A percentile compares a stretch with the other conserved stretches of the same genome.
Evolutionary conservation across 108 stramenopile genomes (phyloP).

Genomic region (Nitzschia sp.): DNA sequence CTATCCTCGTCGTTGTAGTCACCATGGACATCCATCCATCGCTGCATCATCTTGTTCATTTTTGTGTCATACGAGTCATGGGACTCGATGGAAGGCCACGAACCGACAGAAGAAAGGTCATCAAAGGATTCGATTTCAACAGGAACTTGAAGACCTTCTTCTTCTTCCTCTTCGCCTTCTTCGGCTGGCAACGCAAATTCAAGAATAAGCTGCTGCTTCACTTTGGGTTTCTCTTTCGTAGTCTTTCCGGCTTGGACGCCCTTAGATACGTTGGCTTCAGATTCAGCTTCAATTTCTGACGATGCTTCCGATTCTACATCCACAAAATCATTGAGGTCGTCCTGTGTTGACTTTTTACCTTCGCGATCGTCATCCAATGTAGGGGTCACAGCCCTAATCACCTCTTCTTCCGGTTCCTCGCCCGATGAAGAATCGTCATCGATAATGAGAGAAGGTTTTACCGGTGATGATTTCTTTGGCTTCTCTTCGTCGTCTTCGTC

Average conservation of each 20-base stretch:
- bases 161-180: slow-evolving; percentile 9
- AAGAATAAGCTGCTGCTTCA: slow-evolving; percentile 10
- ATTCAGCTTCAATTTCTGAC: neutral
- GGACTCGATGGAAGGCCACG: slow-evolving; percentile 27
- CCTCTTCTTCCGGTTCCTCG: neutral
- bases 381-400: neutral
- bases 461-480: neutral
- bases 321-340: slow-evolving; percentile 7
- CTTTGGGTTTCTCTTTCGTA: neutral
- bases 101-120: slow-evolving; percentile 28
- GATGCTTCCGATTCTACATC: slow-evolving; percentile 3
- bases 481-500: slow-evolving; percentile 6
- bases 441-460: neutral
- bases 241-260: neutral
- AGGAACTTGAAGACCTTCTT: slow-evolving; percentile 21
- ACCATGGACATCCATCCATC: slow-evolving; percentile 31
- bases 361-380: neutral
- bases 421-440: neutral
- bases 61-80: slow-evolving; percentile 28
- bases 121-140: slow-evolving; percentile 17
- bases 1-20: slow-evolving; percentile 7
- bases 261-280: too few relatives aligned
- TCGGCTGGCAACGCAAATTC: slow-evolving; percentile 13
- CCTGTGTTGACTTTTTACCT: neutral
- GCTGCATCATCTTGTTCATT: slow-evolving; percentile 37